Percentiles rank a stretch among this genome's conserved stretches.
Conservation (phyloP, 768 basidiomycete species). For the Vishniacozyma victoriae region DNA sequence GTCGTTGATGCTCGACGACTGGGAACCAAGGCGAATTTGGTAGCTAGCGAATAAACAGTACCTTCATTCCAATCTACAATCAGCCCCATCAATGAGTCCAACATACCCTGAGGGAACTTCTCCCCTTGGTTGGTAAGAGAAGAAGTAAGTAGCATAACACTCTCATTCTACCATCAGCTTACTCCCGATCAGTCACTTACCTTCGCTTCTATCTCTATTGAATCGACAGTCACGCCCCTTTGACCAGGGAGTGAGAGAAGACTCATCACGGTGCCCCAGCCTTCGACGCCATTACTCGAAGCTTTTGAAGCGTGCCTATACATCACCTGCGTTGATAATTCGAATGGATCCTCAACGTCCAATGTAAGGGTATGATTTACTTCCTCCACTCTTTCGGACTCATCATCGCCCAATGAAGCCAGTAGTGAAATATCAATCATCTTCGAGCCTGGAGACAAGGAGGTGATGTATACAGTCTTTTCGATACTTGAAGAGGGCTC, state of each 20-base stretch:
- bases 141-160: conserved; percentile 3
- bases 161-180: background rate
- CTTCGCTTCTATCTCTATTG: background rate
- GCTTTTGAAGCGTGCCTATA: conserved; percentile 49
- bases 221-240: background rate
- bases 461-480: conserved; percentile 60
- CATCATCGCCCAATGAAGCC: conserved; percentile 11
- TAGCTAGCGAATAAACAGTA: conserved; percentile 29
- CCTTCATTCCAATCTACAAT: conserved; percentile 61
- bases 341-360: conserved; percentile 62
- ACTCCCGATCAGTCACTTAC: background rate
- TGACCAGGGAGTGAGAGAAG: background rate
- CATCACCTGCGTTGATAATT: conserved; percentile 53
- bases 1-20: conserved; percentile 1
- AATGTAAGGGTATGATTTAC: conserved; percentile 62
- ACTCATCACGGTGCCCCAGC: background rate
- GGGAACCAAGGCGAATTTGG: conserved; percentile 5
- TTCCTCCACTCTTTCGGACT: conserved; percentile 51
- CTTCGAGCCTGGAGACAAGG: conserved; percentile 62
- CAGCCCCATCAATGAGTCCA: conserved; percentile 23
- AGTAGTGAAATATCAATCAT: conserved; percentile 72
- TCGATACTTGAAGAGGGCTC: conserved; percentile 54
- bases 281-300: background rate
- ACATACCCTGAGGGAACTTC: conserved; percentile 7
- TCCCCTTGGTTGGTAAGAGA: background rate